Base-by-base conservation (phyloP, 139 green algal genomes). In the Volvox reticuliferus region DNA sequence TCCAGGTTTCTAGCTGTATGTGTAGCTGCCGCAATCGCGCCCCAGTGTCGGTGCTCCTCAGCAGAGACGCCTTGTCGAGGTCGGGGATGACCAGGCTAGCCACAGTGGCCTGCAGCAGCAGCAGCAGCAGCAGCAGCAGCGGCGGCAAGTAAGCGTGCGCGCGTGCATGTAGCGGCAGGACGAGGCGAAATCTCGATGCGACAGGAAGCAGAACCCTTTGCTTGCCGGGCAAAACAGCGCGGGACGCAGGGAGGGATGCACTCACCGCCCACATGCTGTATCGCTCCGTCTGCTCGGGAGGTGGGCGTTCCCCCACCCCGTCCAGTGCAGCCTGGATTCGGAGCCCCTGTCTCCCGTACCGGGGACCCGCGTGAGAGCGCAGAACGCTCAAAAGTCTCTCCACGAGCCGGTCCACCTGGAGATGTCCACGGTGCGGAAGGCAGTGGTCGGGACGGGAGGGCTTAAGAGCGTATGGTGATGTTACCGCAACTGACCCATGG, bases 241-340 rank as follows among this genome's bases (percentile, higher is more conserved):
- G 9, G 44, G 44, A 9, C 9, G 24, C 65, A 73, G 65, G 65
- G 65, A 28, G 65, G 44, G 44, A 55, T 16, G 21, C 9, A 35
- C 84, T 91, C 83, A 86, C 91, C 87, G 94, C 93, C 95, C 95
- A 97, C 71, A 97, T 95, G 79, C 87, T 92, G 44, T 95, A 86
- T 24, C 79, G 79, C 91, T 96, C 94, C 6, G 63, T 17, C 35
- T 92, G 82, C 9, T 30, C 33, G 0, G 62, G 6, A 6, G 87
- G 73, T 19, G 95, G 94, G 89, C 93, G 94, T 67, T 80, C 85
- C 1, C 91, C 93, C 24, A 87, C 14, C 0, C 26, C 33, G 0
- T 81, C 87, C 78, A 91, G 35, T 36, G 84, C 35, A 19, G 62
- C 33, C 28, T 65, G 77, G 0, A 81, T 81, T 33, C 75, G 75